These are phyloP conservation scores for Aspergillus heteromorphus DNA, from an alignment of 495 filamentous ascomycete species.

Conservation along the genomic window DNA sequence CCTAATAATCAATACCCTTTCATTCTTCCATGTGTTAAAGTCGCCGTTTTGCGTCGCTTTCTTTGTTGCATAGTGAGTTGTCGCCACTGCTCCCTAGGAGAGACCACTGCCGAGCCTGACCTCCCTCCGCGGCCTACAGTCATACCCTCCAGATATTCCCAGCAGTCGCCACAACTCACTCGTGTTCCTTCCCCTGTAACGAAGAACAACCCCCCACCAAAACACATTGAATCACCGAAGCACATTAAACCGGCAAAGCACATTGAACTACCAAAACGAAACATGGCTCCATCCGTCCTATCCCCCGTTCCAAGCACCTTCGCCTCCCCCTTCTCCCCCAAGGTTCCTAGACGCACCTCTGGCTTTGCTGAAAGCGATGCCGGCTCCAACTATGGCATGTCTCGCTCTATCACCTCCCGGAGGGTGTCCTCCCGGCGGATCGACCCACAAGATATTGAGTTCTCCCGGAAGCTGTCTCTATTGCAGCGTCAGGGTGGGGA, in stretches of 20 bases:
- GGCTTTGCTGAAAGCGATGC: slow-evolving; percentile 6
- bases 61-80: slow-evolving; percentile 6
- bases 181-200: background rate
- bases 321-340: slow-evolving; percentile 1
- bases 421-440: slow-evolving; percentile 20
- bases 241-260: background rate
- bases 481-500: slow-evolving; percentile 17
- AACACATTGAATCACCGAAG: background rate
- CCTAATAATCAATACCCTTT: background rate
- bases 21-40: slow-evolving; percentile 6
- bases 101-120: slow-evolving; percentile 7
- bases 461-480: slow-evolving; percentile 17
- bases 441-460: slow-evolving; percentile 10
- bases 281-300: background rate
- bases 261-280: background rate
- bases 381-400: slow-evolving; percentile 5
- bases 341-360: slow-evolving; percentile 3
- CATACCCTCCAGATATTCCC: slow-evolving; percentile 1
- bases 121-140: slow-evolving; percentile 8
- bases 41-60: slow-evolving; percentile 8
- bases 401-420: slow-evolving; percentile 10
- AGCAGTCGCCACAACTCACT: slow-evolving; percentile 7
- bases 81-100: slow-evolving; percentile 6
- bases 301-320: background rate
- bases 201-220: background rate